Evolutionary conservation across 768 basidiomycete species (phyloP).

Genomic region (Pleurotus tuber-regium): DNA sequence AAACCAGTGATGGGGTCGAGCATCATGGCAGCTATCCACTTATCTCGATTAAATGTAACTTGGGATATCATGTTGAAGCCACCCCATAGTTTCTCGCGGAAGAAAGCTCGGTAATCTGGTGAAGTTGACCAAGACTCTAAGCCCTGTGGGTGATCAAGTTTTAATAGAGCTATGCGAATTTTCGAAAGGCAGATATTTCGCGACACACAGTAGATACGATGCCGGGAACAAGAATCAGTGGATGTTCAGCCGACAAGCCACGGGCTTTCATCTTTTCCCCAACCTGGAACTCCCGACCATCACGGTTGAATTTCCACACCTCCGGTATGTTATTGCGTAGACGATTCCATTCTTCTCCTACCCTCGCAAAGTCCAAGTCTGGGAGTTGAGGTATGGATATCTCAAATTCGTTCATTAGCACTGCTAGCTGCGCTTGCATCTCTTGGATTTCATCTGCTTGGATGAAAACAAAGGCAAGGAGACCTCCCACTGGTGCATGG

Average conservation of each 20-base stretch:
- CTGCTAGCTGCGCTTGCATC: slow-evolving; percentile 63
- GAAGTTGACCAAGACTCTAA: slow-evolving; percentile 94
- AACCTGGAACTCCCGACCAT: slow-evolving; percentile 78
- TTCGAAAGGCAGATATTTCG: background rate
- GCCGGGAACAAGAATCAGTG: slow-evolving; percentile 85
- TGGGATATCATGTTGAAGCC: slow-evolving; percentile 84
- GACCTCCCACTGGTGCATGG: slow-evolving; percentile 51
- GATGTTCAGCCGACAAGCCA: slow-evolving; percentile 68
- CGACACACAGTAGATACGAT: slow-evolving; percentile 78
- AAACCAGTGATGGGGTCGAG: slow-evolving; percentile 90
- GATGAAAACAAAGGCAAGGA: slow-evolving; percentile 63
- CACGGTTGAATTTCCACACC: slow-evolving; percentile 77
- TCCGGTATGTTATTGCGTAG: slow-evolving; percentile 71
- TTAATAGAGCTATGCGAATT: background rate
- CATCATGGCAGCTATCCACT: slow-evolving; percentile 88
- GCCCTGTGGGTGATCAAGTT: slow-evolving; percentile 42
- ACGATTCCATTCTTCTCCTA: slow-evolving; percentile 71
- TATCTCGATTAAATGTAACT: slow-evolving; percentile 77
- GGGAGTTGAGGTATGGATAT: slow-evolving; percentile 62
- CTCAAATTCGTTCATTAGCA: slow-evolving; percentile 72
- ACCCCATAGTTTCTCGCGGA: slow-evolving; percentile 86
- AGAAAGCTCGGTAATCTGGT: slow-evolving; percentile 82
- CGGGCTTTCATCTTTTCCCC: slow-evolving; percentile 65
- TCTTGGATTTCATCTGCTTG: slow-evolving; percentile 66
- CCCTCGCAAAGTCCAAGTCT: slow-evolving; percentile 61